Evolutionary conservation across 176 grass and related monocot species (phyloP).

Genomic region (Oropetium thomaeum): DNA sequence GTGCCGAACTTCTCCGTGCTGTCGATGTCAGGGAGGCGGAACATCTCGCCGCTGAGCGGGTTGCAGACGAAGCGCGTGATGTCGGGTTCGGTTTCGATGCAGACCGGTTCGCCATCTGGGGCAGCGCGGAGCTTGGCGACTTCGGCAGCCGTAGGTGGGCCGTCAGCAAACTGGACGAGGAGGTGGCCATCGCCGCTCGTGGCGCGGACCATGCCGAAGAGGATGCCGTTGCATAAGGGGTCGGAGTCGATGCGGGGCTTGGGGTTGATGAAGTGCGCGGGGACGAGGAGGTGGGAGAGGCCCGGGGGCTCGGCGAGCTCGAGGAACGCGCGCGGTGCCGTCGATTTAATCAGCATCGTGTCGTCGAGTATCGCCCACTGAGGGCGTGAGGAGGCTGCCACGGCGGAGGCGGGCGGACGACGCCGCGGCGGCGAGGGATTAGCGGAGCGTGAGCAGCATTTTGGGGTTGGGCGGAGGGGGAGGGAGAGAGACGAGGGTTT

Average conservation of each 20-base stretch:
- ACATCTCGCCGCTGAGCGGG: slow-evolving; percentile 25
- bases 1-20: neutral
- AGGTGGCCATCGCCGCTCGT: slow-evolving; percentile 35
- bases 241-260: neutral
- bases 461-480: neutral
- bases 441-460: neutral
- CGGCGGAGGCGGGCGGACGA: neutral
- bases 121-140: neutral
- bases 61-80: slow-evolving; percentile 23
- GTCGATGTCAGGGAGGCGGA: slow-evolving; percentile 18
- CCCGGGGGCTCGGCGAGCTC: neutral
- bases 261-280: slow-evolving; percentile 19
- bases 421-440: neutral
- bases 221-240: neutral
- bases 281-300: slow-evolving; percentile 19
- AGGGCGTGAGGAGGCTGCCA: neutral
- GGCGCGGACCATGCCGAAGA: neutral
- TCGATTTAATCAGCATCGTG: accelerated
- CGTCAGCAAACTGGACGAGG: slow-evolving; percentile 22
- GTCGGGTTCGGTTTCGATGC: neutral
- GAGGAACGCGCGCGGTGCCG: neutral
- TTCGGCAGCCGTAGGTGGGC: neutral
- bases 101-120: neutral
- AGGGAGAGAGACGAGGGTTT: neutral
- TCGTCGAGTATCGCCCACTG: slow-evolving; percentile 13